Evolutionary conservation across 2,329 filamentous ascomycete species (phyloP).

Genomic region (Aurifilum marmelostoma): DNA sequence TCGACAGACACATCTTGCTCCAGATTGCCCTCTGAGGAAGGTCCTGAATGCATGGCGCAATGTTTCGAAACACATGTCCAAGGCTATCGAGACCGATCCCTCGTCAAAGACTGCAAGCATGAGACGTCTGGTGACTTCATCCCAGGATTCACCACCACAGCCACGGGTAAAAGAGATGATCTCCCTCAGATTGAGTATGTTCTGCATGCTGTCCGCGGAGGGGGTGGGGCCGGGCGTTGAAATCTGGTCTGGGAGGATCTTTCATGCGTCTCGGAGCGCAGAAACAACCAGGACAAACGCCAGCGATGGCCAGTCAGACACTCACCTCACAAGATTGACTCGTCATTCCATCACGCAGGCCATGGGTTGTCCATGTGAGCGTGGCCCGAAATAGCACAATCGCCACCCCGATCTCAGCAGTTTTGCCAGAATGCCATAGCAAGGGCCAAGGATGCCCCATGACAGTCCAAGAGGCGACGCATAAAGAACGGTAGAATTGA

Average conservation of each 20-base stretch:
- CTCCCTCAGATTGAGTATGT: conserved; percentile 6
- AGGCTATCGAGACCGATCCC: background rate
- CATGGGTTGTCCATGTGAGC: background rate
- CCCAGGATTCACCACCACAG: background rate
- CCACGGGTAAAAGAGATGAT: background rate
- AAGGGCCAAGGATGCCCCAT: background rate
- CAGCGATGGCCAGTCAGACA: background rate
- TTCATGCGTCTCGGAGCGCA: background rate
- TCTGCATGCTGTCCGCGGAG: background rate
- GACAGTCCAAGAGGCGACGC: background rate
- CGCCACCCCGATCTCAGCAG: background rate
- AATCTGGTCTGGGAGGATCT: background rate
- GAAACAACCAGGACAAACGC: background rate
- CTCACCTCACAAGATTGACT: background rate
- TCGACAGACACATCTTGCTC: background rate
- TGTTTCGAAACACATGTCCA: background rate
- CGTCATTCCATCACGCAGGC: conserved; percentile 7
- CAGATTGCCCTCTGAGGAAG: background rate
- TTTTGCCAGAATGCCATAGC: background rate
- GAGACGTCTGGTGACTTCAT: background rate
- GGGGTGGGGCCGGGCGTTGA: background rate
- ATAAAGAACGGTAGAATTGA: background rate
- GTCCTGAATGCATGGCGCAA: background rate
- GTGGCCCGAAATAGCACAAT: conserved; percentile 4
- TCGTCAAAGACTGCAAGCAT: background rate